Conservation (phyloP, 163 green algal genomes). For the Scenedesmus sp. region DNA sequence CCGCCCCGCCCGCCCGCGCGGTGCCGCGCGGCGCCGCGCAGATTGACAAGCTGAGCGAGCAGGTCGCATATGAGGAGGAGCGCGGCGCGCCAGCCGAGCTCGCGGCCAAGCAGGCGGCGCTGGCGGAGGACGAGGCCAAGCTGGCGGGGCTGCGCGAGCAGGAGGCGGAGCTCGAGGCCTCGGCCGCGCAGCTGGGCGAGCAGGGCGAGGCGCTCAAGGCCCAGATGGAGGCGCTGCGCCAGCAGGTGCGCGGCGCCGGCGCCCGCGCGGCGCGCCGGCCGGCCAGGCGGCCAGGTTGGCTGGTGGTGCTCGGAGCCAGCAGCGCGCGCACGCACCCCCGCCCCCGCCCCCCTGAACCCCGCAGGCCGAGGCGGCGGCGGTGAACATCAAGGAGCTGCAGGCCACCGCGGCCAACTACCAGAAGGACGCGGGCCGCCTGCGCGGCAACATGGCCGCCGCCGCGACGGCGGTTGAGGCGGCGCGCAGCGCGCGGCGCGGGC, state of each 20-base stretch:
- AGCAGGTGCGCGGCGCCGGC: slow-evolving; percentile 19
- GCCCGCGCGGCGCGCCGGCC: no score
- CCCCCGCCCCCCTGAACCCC: background rate
- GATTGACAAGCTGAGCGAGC: slow-evolving; percentile 41
- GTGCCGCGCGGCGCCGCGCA: background rate
- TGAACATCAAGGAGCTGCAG: slow-evolving; percentile 38
- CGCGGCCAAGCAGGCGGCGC: slow-evolving; percentile 20
- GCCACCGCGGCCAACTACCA: slow-evolving; percentile 1
- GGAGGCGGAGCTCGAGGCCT: slow-evolving; percentile 38
- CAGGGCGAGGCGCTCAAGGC: slow-evolving; percentile 47
- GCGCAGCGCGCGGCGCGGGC: slow-evolving; percentile 23
- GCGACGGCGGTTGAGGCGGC: slow-evolving; percentile 27
- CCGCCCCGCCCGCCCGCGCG: no score
- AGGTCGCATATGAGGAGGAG: slow-evolving; percentile 84
- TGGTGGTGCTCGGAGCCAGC: no score
- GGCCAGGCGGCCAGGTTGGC: no score
- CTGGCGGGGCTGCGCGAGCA: slow-evolving; percentile 47
- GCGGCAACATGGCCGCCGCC: slow-evolving; percentile 11
- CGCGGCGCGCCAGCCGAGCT: slow-evolving; percentile 50
- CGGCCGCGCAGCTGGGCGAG: slow-evolving; percentile 19
- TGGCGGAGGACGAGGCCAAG: slow-evolving; percentile 4
- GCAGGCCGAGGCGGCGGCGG: slow-evolving; percentile 22
- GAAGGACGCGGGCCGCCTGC: slow-evolving; percentile 40
- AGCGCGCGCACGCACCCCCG: background rate
- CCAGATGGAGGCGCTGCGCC: slow-evolving; percentile 55